Percentiles rank a stretch among this genome's conserved stretches.
Evolutionary conservation across 2,329 filamentous ascomycete genomes (phyloP).

Genomic region (Dothistroma pini): DNA sequence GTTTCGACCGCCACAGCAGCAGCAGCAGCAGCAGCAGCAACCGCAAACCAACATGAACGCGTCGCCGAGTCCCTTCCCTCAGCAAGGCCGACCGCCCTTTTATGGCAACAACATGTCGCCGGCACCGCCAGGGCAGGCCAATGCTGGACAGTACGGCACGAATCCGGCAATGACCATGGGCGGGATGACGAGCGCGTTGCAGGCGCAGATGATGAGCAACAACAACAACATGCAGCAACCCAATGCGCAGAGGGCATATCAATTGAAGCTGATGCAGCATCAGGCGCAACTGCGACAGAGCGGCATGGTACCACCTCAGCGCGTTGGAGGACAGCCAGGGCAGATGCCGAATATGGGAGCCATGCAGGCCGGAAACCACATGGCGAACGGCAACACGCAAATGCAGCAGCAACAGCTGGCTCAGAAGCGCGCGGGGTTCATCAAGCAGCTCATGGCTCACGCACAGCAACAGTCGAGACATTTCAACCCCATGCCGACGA

Average conservation of each 20-base stretch:
- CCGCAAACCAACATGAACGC: slow-evolving; percentile 65
- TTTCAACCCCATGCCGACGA: slow-evolving; percentile 68
- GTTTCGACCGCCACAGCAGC: slow-evolving; percentile 60
- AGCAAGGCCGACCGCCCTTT: slow-evolving; percentile 26
- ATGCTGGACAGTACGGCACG: slow-evolving; percentile 36
- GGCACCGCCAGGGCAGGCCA: slow-evolving; percentile 17
- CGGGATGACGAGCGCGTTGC: slow-evolving; percentile 45
- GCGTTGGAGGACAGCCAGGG: slow-evolving; percentile 26
- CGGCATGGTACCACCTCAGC: slow-evolving; percentile 31
- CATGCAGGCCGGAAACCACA: slow-evolving; percentile 21
- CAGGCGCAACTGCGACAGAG: slow-evolving; percentile 57
- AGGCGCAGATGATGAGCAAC: slow-evolving; percentile 40
- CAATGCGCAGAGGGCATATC: slow-evolving; percentile 74
- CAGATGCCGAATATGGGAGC: slow-evolving; percentile 25
- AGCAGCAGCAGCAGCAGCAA: slow-evolving; percentile 61
- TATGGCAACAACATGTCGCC: slow-evolving; percentile 44
- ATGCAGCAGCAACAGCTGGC: slow-evolving; percentile 24
- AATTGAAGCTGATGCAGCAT: slow-evolving; percentile 79
- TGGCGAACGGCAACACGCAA: slow-evolving; percentile 25
- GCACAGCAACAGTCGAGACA: slow-evolving; percentile 71
- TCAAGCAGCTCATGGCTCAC: slow-evolving; percentile 72
- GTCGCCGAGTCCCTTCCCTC: slow-evolving; percentile 77
- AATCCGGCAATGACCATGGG: slow-evolving; percentile 32
- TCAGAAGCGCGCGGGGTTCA: slow-evolving; percentile 35
- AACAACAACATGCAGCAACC: slow-evolving; percentile 39